Conservation (phyloP, 139 green algal species). For the Pleodorina starrii region DNA sequence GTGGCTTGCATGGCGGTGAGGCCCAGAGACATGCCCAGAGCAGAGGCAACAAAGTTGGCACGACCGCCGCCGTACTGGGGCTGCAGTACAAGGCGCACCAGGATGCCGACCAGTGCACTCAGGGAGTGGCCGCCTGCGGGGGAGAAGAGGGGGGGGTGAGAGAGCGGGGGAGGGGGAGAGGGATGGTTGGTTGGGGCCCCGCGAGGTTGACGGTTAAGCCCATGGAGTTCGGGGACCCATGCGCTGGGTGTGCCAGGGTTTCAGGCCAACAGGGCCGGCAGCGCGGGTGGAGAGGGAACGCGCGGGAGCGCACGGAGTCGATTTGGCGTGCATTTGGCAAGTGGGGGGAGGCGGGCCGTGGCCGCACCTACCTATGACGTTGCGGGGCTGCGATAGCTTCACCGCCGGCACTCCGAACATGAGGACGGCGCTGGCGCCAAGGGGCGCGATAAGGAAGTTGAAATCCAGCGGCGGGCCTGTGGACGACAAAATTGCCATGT, state of each 20-base stretch:
- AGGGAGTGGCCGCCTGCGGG: constrained; percentile 21
- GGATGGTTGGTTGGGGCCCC: background rate
- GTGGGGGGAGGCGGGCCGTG: background rate
- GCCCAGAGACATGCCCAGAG: constrained; percentile 36
- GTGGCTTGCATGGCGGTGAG: constrained; percentile 46
- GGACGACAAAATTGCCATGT: too few species aligned
- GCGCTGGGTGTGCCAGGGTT: background rate
- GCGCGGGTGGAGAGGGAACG: background rate
- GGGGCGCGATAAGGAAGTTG: background rate
- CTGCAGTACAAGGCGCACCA: constrained; percentile 39
- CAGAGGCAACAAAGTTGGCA: constrained; percentile 20
- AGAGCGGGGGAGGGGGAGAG: background rate
- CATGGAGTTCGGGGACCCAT: background rate
- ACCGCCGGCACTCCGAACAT: constrained; percentile 29
- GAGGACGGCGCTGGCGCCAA: constrained; percentile 14
- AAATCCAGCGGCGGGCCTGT: constrained; percentile 12
- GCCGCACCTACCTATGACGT: constrained; percentile 25
- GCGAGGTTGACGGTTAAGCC: background rate
- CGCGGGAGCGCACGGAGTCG: background rate
- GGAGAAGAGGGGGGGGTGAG: background rate
- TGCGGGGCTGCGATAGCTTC: constrained; percentile 29
- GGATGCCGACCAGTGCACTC: constrained; percentile 21
- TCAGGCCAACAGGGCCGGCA: background rate
- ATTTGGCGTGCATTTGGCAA: background rate
- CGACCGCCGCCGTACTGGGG: constrained; percentile 22